Evolutionary conservation across 352 stramenopile species (phyloP), one percentile per base, ranked within the genome.

Genomic region (Aphanomyces euteiches): DNA sequence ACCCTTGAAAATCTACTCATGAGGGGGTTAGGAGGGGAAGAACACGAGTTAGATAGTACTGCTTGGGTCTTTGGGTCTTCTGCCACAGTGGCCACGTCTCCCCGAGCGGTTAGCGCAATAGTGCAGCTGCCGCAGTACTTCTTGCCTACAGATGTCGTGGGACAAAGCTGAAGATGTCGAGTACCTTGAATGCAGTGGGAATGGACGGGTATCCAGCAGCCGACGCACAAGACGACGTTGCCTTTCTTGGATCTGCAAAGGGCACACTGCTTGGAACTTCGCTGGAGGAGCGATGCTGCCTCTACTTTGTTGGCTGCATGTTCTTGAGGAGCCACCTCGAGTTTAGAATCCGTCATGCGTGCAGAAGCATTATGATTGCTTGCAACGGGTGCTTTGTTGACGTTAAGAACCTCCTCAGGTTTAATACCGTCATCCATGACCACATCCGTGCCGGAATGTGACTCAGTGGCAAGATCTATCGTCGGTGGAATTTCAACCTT

Each of bases 141-240:
- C 6, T 70, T 53, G 13, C 64, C 64, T 70, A 61, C 17, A 36
- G 15, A 36, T 7, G 8, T 7, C 7, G 37, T 15, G 10, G 8
- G 36, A n/a, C 19, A 58, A 1, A 19, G 28, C 21, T 19, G 50
- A 19, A 58, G 8, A 40, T 53, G 8, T 17, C 10, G 8, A 15
- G 7, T 59, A 70, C 64, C 64, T 41, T 53, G 40, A 47, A 70
- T 70, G 64, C 64, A 70, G 6, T 13, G 47, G 36, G 64, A 21
- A 34, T 70, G 64, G 17, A 60, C 54, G n/a, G 64, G 19, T 40
- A 70, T 53, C 54, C 56, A 70, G 19, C 64, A 70, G 36, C 64
- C 64, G 8, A 63, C n/a, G 39, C 64, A 70, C 7, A 54, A 45
- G n/a, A 70, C n/a, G 36, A 70, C 40, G 3, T 28, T 6, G 41